Base-by-base conservation (phyloP, 2,329 filamentous ascomycete species). In the Nigrograna mackinnonii region DNA sequence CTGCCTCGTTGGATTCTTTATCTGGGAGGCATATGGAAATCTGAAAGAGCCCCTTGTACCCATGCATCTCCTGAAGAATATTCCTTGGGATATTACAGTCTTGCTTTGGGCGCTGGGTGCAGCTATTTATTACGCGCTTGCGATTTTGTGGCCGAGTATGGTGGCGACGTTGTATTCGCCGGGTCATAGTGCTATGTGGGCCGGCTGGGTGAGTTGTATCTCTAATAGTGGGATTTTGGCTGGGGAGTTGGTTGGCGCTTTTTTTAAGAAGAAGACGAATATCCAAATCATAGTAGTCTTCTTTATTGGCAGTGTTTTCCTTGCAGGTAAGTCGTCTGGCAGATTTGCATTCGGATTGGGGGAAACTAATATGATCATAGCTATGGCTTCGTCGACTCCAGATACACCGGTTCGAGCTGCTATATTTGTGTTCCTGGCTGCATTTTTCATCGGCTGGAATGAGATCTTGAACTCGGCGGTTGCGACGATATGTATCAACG, bases 1-100 rank as follows among this genome's bases (percentile, higher is more conserved):
- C 1, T 50, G 66, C 2, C 54, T 74, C 6, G 44, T 69, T 20
- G 57, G 49, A 0, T 62, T 74, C n/a, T 65, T 72, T 24, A n/a
- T 68, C 9, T 74, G 66, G 12, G 54, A 56, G 39, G 47, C 46
- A 4, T 51, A 41, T 22, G 49, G 28, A 55, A 33, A 17, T 2
- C 37, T 56, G 14, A 57, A 55, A 24, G 49, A 57, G 26, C 52
- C 53, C 3, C 26, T 57, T 6, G 17, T 57, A 6, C 53, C 47
- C 4, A 51, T 55, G 39, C 35, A 46, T 19, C 32, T 56, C 4
- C 34, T 50, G 12, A 41, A 44, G 22, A 52, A 54, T 33, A 37
- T 37, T 16, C 34, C 31, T 2, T 54, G 51, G 49, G 31, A 44
- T 22, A 39, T 51, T 19, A 41, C 44, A 2, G 42, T 55, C 9